A percentile compares a stretch with the other conserved stretches of the same genome.
Evolutionary conservation across 176 grass and related monocot species (phyloP).

Genomic region (Oryza nivara): DNA sequence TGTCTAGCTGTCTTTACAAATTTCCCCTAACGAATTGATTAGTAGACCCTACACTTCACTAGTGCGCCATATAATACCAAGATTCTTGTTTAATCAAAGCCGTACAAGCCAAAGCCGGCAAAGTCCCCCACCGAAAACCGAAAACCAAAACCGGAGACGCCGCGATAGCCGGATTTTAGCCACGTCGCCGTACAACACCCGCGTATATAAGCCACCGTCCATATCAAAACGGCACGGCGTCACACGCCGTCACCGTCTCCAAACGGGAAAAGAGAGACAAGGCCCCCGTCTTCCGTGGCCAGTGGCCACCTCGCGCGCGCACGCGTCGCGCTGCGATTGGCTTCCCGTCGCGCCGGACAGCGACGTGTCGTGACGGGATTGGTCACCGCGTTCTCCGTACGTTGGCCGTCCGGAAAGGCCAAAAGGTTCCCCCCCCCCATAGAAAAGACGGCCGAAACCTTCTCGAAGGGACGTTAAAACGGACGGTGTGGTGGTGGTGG

Average conservation of each 20-base stretch:
- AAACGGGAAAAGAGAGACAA: background rate
- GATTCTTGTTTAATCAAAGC: background rate
- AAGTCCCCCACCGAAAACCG: background rate
- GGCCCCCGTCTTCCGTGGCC: background rate
- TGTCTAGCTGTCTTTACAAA: background rate
- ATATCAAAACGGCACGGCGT: slow-evolving; percentile 33
- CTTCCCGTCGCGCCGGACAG: too few species aligned
- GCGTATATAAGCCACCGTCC: slow-evolving; percentile 22
- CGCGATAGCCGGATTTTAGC: background rate
- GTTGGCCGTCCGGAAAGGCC: slow-evolving; percentile 13
- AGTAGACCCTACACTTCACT: background rate
- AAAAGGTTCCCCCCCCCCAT: background rate
- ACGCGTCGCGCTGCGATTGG: background rate
- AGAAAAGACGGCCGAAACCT: background rate
- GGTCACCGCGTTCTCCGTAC: background rate
- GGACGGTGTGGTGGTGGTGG: background rate
- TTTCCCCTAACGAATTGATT: background rate
- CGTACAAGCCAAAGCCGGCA: background rate
- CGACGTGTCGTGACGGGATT: background rate
- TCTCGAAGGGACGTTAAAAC: slow-evolving; percentile 23
- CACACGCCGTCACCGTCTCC: background rate
- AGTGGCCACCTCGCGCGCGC: fast-evolving
- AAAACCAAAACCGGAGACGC: slow-evolving; percentile 10
- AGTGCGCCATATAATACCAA: background rate
- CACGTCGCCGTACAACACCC: background rate